phyloP scores from a whole-genome alignment of 2,329 filamentous ascomycete genomes.

The Verticillium dahliae region DNA sequence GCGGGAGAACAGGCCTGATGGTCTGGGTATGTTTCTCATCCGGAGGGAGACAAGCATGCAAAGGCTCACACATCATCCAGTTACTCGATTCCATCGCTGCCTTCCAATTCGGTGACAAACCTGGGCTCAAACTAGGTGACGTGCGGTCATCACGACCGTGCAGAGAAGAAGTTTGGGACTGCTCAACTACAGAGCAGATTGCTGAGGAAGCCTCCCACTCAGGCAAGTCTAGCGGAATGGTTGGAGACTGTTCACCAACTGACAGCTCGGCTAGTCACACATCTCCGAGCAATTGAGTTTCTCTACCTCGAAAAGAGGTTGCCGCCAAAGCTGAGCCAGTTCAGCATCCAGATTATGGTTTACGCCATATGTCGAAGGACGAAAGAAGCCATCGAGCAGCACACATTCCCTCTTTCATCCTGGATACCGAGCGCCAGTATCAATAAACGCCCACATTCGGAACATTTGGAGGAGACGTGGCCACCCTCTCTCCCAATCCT shows the following conservation, averaged over 20 bases:
- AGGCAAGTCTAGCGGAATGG: not conserved
- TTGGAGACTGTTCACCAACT: too few relatives aligned
- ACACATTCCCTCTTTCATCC: slow-evolving; percentile 18
- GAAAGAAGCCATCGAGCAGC: slow-evolving; percentile 20
- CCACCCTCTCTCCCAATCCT: slow-evolving; percentile 7
- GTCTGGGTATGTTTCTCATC: slow-evolving; percentile 7
- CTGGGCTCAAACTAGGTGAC: slow-evolving; percentile 8
- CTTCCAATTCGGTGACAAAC: slow-evolving; percentile 3
- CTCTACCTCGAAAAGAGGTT: slow-evolving; percentile 27
- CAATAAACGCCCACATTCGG: not conserved
- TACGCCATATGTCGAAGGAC: slow-evolving; percentile 24
- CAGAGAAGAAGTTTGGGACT: slow-evolving; percentile 7
- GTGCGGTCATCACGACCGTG: slow-evolving; percentile 5
- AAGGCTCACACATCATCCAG: not conserved
- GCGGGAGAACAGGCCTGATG: slow-evolving; percentile 7
- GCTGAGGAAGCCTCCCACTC: not conserved
- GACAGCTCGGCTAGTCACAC: slow-evolving; percentile 4
- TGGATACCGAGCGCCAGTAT: slow-evolving; percentile 14
- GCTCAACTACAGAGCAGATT: not conserved
- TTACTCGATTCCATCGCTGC: slow-evolving; percentile 6
- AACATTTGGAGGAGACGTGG: slow-evolving; percentile 6
- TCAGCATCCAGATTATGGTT: slow-evolving; percentile 25
- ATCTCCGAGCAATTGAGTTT: slow-evolving; percentile 19
- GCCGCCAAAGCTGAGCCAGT: slow-evolving; percentile 22
- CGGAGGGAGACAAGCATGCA: too few relatives aligned